A percentile compares a stretch with the other conserved stretches of the same genome.
phyloP scores from a whole-genome alignment of 2,329 filamentous ascomycete species.

The Scytalidium lignicola region DNA sequence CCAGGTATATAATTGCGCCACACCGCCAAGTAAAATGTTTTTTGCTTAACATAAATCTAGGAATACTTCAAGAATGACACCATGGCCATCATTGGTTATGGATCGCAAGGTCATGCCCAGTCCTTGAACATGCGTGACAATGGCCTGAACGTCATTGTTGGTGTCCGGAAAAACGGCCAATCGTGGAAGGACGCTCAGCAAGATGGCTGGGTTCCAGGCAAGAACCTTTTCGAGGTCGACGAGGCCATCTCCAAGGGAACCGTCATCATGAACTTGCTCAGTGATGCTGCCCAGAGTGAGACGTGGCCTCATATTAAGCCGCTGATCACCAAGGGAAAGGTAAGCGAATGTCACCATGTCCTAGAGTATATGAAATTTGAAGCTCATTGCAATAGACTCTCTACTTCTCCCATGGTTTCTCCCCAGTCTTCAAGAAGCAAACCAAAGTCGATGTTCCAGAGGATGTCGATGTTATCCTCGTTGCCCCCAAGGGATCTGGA shows the following conservation, averaged over 20 bases:
- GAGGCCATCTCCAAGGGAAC: conserved; percentile 91
- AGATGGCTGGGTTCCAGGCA: conserved; percentile 97
- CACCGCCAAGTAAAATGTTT: conserved; percentile 7
- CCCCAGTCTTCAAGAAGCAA: conserved; percentile 98
- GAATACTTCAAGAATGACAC: conserved; percentile 99
- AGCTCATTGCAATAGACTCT: conserved; percentile 63
- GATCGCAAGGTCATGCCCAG: conserved; percentile 96
- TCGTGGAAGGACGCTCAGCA: conserved; percentile 97
- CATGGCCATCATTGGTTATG: conserved; percentile 97
- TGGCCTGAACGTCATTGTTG: conserved; percentile 97
- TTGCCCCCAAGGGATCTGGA: conserved; percentile 97
- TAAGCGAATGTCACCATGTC: conserved; percentile 35
- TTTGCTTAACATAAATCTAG: conserved; percentile 38
- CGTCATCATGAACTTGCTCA: conserved; percentile 98
- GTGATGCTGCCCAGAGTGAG: conserved; percentile 95
- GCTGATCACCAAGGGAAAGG: conserved; percentile 97
- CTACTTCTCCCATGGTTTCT: conserved; percentile 99
- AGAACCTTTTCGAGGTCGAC: conserved; percentile 98
- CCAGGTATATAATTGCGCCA: conserved; percentile 57
- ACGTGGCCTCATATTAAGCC: conserved; percentile 99
- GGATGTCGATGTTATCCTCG: conserved; percentile 98
- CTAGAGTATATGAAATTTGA: not conserved
- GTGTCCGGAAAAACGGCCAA: conserved; percentile 95
- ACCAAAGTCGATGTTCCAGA: conserved; percentile 97
- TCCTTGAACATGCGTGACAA: conserved; percentile 99